Evolutionary conservation across 768 basidiomycete genomes (phyloP).

Genomic region (Xerocomellus dryophilus): DNA sequence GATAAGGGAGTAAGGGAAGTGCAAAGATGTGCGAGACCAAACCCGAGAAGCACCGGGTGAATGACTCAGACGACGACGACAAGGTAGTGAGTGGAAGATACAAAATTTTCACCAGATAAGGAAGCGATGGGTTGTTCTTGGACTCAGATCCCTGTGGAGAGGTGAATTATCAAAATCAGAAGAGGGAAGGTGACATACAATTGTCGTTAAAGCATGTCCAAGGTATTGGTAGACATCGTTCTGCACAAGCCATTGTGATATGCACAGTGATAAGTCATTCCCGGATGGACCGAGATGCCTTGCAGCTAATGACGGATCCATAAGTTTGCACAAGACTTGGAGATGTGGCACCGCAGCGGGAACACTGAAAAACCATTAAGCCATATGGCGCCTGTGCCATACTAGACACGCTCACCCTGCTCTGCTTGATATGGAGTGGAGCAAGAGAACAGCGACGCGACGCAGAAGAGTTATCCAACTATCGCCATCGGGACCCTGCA

Average conservation of each 20-base stretch:
- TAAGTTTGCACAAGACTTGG: slow-evolving; percentile 46
- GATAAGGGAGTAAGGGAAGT: slow-evolving; percentile 76
- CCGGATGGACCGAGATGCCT: slow-evolving; percentile 30
- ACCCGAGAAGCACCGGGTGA: slow-evolving; percentile 34
- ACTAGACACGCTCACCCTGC: slow-evolving; percentile 45
- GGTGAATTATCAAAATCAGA: not conserved
- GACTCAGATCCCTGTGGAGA: slow-evolving; percentile 50
- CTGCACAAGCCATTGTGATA: slow-evolving; percentile 46
- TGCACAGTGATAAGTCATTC: slow-evolving; percentile 27
- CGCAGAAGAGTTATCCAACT: slow-evolving; percentile 66
- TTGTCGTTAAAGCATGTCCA: slow-evolving; percentile 23
- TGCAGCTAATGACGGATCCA: slow-evolving; percentile 27
- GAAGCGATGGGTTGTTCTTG: slow-evolving; percentile 41
- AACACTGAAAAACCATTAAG: slow-evolving; percentile 40
- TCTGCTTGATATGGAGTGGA: slow-evolving; percentile 47
- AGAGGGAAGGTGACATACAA: slow-evolving; percentile 43
- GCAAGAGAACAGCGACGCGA: slow-evolving; percentile 45
- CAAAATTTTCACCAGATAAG: slow-evolving; percentile 28
- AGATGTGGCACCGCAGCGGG: slow-evolving; percentile 46
- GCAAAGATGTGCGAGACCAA: slow-evolving; percentile 60
- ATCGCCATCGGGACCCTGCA: slow-evolving; percentile 34
- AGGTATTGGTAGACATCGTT: slow-evolving; percentile 43
- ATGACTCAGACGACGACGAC: slow-evolving; percentile 33
- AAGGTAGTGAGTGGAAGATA: slow-evolving; percentile 22
- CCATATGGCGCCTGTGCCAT: not conserved